Percentiles rank a stretch among this genome's conserved stretches.
phyloP scores from a whole-genome alignment of 768 basidiomycete species.

The Tricholoma furcatifolium region DNA sequence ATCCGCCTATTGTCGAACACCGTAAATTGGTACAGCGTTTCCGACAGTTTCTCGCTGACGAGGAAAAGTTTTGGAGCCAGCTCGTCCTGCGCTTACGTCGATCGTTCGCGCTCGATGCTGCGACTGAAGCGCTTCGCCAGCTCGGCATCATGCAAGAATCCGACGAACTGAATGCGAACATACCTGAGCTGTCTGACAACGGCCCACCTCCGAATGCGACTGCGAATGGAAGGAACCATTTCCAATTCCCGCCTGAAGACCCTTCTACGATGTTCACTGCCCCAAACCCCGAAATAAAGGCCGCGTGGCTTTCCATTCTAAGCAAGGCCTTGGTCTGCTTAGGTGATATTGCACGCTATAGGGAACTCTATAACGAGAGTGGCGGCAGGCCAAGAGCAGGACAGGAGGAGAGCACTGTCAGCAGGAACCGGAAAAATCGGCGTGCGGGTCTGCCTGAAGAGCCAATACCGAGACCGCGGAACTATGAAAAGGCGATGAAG shows the following conservation, averaged over 20 bases:
- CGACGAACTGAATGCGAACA: slow-evolving; percentile 28
- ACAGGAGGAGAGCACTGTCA: slow-evolving; percentile 54
- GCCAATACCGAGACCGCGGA: slow-evolving; percentile 55
- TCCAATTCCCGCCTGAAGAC: slow-evolving; percentile 64
- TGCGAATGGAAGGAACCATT: slow-evolving; percentile 51
- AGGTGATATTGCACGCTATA: slow-evolving; percentile 93
- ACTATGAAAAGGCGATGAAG: slow-evolving; percentile 71
- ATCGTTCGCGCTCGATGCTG: slow-evolving; percentile 69
- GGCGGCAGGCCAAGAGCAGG: slow-evolving; percentile 65
- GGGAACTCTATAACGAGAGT: slow-evolving; percentile 83
- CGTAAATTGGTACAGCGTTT: slow-evolving; percentile 88
- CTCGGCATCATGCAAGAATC: slow-evolving; percentile 52
- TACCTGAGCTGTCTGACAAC: slow-evolving; percentile 17
- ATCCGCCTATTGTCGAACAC: slow-evolving; percentile 57
- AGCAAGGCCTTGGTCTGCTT: slow-evolving; percentile 89
- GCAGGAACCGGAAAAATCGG: slow-evolving; percentile 42
- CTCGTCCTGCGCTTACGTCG: slow-evolving; percentile 75
- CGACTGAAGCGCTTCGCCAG: slow-evolving; percentile 50
- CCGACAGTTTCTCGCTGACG: slow-evolving; percentile 83
- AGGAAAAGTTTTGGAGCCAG: slow-evolving; percentile 90
- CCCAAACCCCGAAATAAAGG: slow-evolving; percentile 50
- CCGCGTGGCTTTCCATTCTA: slow-evolving; percentile 67
- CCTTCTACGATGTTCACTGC: slow-evolving; percentile 33
- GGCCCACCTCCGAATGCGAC: slow-evolving; percentile 28
- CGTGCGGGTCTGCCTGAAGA: slow-evolving; percentile 49